Conservation (phyloP, 2,329 filamentous ascomycete species). For the Dryadomyces sulphureus region DNA sequence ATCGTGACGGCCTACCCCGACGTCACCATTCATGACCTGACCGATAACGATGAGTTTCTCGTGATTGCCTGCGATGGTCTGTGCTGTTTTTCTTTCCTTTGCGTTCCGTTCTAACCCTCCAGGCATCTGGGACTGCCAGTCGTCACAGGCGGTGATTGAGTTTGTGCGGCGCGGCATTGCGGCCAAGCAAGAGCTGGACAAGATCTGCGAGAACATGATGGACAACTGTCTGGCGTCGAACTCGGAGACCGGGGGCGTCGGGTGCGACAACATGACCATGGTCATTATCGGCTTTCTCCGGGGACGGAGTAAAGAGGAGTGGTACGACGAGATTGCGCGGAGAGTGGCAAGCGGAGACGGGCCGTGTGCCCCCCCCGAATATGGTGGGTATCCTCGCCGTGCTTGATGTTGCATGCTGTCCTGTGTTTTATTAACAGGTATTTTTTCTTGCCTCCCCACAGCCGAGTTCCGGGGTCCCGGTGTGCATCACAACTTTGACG, state of each 20-base stretch:
- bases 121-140: slow-evolving; percentile 99
- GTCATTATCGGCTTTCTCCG: slow-evolving; percentile 74
- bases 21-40: slow-evolving; percentile 79
- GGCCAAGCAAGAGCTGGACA: slow-evolving; percentile 84
- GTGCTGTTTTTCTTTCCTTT: slow-evolving; percentile 19
- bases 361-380: slow-evolving; percentile 96
- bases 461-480: slow-evolving; percentile 76
- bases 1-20: slow-evolving; percentile 97
- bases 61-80: slow-evolving; percentile 85
- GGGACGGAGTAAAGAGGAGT: slow-evolving; percentile 89
- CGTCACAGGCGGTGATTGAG: slow-evolving; percentile 91
- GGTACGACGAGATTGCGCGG: slow-evolving; percentile 92
- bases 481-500: slow-evolving; percentile 69
- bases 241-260: slow-evolving; percentile 93
- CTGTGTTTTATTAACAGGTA: slow-evolving; percentile 12
- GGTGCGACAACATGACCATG: slow-evolving; percentile 99
- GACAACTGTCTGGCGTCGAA: slow-evolving; percentile 97
- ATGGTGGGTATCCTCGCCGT: slow-evolving; percentile 57
- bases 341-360: slow-evolving; percentile 93
- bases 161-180: slow-evolving; percentile 94
- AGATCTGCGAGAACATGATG: slow-evolving; percentile 99
- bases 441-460: slow-evolving; percentile 23
- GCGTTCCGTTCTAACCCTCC: neutral
- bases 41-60: slow-evolving; percentile 88
- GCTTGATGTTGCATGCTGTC: slow-evolving; percentile 14